Evolutionary conservation across 306 rosid genomes (phyloP), one percentile per base, ranked within the genome.

Genomic region (Trifolium fragiferum): DNA sequence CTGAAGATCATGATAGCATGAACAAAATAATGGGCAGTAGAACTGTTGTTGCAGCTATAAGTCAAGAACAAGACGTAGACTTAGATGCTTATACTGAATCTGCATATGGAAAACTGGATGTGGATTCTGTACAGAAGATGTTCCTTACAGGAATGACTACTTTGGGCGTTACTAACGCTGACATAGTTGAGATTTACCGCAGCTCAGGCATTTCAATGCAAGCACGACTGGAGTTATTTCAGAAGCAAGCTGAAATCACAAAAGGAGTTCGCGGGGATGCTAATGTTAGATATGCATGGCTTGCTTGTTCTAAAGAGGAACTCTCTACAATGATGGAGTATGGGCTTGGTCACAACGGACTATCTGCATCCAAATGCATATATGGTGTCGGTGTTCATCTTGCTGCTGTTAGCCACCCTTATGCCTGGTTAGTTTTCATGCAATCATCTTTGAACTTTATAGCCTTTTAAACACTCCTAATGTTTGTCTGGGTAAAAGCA

Each of bases 221-320:
- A 70, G 78, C 83, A 5, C 86, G 88, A 21, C 67, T 80, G 67
- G 96, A 89, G 78, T 84, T 93, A 18, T 93, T 89, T 62, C 81
- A 86, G 80, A 91, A 84, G 84, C 97, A 93, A 85, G 84, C 76
- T 30, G 93, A 89, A 76, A 81, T 93, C 40, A 91, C 88, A 2
- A 79, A 78, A 59, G 62, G 41, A 33, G 72, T 66, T 51, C 90
- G 84, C 1, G 93, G 88, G 16, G 84, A 87, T 64, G 89, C 97
- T 11, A 91, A 91, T 84, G 82, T 88, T 78, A 90, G 66, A 37
- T 83, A 82, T 78, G 97, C 90, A 62, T 93, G 97, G 98, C 86
- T 91, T 77, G 58, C 97, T 78, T 68, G 70, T 72, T 86, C 90
- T 19, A 86, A 86, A 78, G 83, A 38, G 63, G 93, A 87, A 30